These are phyloP conservation scores for Lachnellula suecica DNA, from an alignment of 2,329 filamentous ascomycete genomes.

Conservation along the genomic window DNA sequence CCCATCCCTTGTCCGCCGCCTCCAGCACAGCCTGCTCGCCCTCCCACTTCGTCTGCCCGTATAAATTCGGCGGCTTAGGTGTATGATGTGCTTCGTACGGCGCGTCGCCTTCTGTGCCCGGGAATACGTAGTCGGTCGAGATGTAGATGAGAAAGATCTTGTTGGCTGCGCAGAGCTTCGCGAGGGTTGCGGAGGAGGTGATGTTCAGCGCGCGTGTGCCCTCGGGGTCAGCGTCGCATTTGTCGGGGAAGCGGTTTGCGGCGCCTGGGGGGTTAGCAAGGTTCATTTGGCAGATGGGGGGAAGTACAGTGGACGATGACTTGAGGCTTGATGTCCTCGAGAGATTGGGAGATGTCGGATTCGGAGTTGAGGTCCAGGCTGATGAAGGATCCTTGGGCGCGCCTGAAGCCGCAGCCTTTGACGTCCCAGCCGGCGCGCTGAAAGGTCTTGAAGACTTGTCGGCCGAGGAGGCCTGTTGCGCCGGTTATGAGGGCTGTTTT, in stretches of 20 bases:
- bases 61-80: constrained; percentile 75
- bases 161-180: constrained; percentile 58
- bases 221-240: constrained; percentile 76
- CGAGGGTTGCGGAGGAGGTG: constrained; percentile 65
- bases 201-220: constrained; percentile 75
- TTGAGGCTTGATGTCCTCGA: constrained; percentile 62
- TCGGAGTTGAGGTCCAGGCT: constrained; percentile 33
- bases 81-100: constrained; percentile 69
- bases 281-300: neutral
- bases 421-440: constrained; percentile 65
- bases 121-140: constrained; percentile 80
- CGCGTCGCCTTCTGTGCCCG: constrained; percentile 73
- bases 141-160: constrained; percentile 73
- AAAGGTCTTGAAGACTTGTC: constrained; percentile 74
- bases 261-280: constrained; percentile 57
- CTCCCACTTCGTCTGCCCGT: constrained; percentile 71
- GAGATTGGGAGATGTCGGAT: constrained; percentile 45
- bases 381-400: constrained; percentile 69
- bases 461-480: constrained; percentile 79
- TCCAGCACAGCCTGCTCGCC: constrained; percentile 71
- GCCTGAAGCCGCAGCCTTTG: constrained; percentile 71
- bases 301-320: constrained; percentile 80
- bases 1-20: constrained; percentile 52
- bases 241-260: constrained; percentile 84
- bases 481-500: constrained; percentile 74